phyloP scores from a whole-genome alignment of 148 eudicot species.

The Rhododendron ovatum region DNA sequence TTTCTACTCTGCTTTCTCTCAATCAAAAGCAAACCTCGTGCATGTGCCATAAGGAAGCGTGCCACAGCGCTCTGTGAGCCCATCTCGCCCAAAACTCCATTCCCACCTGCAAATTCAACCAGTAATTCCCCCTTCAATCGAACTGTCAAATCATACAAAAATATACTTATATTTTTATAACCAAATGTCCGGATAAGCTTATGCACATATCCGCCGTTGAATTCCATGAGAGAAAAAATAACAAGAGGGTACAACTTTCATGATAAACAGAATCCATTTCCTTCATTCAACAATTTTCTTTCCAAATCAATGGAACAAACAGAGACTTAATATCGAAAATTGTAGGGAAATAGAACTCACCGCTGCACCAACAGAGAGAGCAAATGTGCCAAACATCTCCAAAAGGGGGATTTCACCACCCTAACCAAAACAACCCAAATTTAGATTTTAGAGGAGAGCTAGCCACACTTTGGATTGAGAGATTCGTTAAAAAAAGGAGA shows the following conservation, averaged over 20 bases:
- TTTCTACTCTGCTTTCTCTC: no score
- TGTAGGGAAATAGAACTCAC: slow-evolving; percentile 37
- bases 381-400: slow-evolving; percentile 95
- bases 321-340: not conserved
- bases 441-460: not conserved
- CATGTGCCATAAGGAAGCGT: slow-evolving; percentile 98
- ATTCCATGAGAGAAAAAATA: no score
- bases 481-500: not conserved
- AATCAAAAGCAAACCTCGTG: slow-evolving; percentile 54
- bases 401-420: slow-evolving; percentile 79
- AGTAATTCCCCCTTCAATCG: not conserved
- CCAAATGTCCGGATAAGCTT: no score
- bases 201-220: no score
- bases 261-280: no score
- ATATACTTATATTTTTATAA: not conserved
- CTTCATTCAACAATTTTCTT: not conserved
- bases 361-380: slow-evolving; percentile 93
- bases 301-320: not conserved
- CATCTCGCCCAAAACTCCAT: slow-evolving; percentile 99
- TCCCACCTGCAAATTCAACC: slow-evolving; percentile 58
- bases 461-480: not conserved
- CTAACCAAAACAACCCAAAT: slow-evolving; percentile 26
- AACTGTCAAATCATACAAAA: not conserved
- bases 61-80: slow-evolving; percentile 98
- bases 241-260: no score